Conservation (phyloP, 306 rosid species). For the Citrullus colocynthis region DNA sequence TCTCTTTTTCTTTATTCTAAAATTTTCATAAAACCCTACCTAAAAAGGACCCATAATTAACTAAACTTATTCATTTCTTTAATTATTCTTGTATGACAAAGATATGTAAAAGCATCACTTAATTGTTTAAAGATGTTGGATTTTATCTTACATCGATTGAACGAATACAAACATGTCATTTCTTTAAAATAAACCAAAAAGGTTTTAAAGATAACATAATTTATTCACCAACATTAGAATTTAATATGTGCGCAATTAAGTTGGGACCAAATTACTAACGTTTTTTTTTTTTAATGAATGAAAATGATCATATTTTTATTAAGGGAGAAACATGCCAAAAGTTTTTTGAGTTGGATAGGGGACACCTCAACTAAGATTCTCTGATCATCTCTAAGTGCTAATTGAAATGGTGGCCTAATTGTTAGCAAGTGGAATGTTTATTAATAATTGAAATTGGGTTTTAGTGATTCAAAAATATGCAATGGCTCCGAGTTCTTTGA, state of each 20-base stretch:
- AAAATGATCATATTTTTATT: background rate
- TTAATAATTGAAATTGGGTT: background rate
- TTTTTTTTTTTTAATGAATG: background rate
- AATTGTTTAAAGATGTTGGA: background rate
- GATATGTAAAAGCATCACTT: background rate
- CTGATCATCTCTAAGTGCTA: background rate
- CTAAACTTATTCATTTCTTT: background rate
- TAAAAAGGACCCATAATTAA: background rate
- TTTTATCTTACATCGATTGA: background rate
- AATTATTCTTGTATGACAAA: background rate
- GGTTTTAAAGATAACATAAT: background rate
- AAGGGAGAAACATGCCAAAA: background rate
- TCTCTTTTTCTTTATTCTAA: too few relatives aligned
- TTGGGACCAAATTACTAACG: background rate
- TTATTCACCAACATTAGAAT: background rate
- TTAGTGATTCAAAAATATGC: background rate
- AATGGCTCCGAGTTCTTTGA: background rate
- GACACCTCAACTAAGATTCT: slow-evolving; percentile 5
- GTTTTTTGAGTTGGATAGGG: background rate
- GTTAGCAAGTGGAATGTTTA: background rate
- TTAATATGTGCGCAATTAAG: background rate
- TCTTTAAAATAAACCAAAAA: background rate
- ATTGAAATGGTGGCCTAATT: background rate
- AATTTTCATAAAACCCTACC: background rate
- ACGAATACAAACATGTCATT: background rate